A percentile compares a stretch with the other conserved stretches of the same genome.
These are phyloP conservation scores for Mycena polygramma DNA, from an alignment of 768 basidiomycete genomes.

Conservation along the genomic window DNA sequence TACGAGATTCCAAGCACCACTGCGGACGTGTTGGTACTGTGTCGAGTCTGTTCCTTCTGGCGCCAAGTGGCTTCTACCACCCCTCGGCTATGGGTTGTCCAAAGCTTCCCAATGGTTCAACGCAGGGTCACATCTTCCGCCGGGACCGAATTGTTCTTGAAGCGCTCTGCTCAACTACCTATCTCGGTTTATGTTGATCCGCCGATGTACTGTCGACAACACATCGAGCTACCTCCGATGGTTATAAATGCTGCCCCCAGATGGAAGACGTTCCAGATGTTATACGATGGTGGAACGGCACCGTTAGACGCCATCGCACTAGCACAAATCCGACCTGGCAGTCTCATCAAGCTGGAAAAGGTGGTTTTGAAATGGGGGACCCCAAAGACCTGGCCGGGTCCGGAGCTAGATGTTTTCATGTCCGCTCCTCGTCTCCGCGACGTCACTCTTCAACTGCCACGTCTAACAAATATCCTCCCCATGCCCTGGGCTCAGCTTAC, in stretches of 20 bases:
- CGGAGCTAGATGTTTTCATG: not conserved
- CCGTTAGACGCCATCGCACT: too few relatives aligned
- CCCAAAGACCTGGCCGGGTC: not conserved
- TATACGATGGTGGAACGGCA: not conserved
- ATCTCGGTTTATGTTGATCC: not conserved
- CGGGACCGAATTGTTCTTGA: not conserved
- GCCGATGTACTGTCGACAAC: not conserved
- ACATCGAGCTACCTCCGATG: not conserved
- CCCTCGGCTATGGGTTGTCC: not conserved
- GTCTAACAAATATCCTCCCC: not conserved
- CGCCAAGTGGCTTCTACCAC: not conserved
- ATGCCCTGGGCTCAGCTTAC: constrained; percentile 30
- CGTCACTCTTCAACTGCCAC: not conserved
- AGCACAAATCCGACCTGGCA: not conserved
- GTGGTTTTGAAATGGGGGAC: not conserved
- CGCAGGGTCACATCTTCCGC: not conserved
- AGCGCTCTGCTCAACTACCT: not conserved
- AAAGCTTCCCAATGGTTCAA: not conserved
- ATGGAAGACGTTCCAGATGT: not conserved
- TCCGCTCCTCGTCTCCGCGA: not conserved
- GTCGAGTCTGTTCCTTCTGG: not conserved
- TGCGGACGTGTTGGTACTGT: not conserved
- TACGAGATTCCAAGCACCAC: too few relatives aligned
- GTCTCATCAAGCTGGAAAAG: not conserved
- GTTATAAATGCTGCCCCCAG: not conserved